Evolutionary conservation across 2,329 filamentous ascomycete genomes (phyloP).

Genomic region (Exophiala sideris): DNA sequence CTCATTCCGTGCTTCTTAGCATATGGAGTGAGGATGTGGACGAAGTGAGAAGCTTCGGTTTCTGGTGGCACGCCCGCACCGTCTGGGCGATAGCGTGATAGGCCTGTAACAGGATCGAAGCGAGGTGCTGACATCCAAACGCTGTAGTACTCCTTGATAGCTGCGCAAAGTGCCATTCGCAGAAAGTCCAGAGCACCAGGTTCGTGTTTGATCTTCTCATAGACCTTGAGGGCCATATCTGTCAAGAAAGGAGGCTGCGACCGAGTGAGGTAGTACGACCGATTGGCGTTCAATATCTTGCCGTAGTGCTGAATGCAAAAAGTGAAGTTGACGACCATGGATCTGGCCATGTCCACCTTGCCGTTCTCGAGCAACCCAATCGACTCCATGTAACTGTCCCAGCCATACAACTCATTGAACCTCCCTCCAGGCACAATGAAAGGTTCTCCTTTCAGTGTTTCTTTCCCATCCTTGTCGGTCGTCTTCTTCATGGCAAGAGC

Average conservation of each 20-base stretch:
- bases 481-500: slow-evolving; percentile 81
- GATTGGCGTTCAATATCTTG: slow-evolving; percentile 95
- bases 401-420: slow-evolving; percentile 98
- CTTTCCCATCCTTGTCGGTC: slow-evolving; percentile 61
- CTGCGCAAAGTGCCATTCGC: slow-evolving; percentile 73
- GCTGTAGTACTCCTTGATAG: slow-evolving; percentile 93
- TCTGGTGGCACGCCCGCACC: slow-evolving; percentile 85
- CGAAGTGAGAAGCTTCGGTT: slow-evolving; percentile 83
- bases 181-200: slow-evolving; percentile 78
- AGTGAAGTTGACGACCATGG: slow-evolving; percentile 94
- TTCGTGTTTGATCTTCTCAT: slow-evolving; percentile 87
- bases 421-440: slow-evolving; percentile 97
- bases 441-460: slow-evolving; percentile 72
- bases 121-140: slow-evolving; percentile 82
- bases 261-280: slow-evolving; percentile 89
- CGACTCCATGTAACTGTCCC: slow-evolving; percentile 99
- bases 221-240: slow-evolving; percentile 92
- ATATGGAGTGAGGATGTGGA: slow-evolving; percentile 77
- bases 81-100: slow-evolving; percentile 81
- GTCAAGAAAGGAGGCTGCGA: slow-evolving; percentile 97
- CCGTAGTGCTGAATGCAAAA: slow-evolving; percentile 98
- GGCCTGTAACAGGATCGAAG: slow-evolving; percentile 69
- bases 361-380: slow-evolving; percentile 83
- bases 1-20: slow-evolving; percentile 77
- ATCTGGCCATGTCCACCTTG: slow-evolving; percentile 80